Evolutionary conservation across 2,329 filamentous ascomycete genomes (phyloP), one percentile per base, ranked within the genome.

Genomic region (Epichloe sylvatica): DNA sequence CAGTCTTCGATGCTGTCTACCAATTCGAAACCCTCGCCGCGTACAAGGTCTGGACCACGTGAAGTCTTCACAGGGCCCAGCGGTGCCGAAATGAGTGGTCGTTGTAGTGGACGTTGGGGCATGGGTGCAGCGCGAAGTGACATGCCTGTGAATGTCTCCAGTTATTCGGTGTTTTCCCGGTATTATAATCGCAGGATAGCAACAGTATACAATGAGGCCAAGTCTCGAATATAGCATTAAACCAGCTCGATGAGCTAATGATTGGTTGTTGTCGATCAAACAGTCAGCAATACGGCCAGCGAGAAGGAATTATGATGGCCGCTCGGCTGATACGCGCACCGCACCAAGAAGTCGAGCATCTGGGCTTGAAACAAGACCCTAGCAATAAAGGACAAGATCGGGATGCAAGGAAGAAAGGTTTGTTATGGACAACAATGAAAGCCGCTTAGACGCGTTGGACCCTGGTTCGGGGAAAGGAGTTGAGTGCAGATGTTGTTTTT

Each of bases 1-100:
- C 65, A 67, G 54, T 64, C 64, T n/a, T 64, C 57, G 53, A 69
- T 67, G 33, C 57, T 57, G 4, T 62, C 56, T 12, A 69, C 63
- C 36, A 69, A 58, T 45, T 59, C 60, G 19, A 69, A 56, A 19
- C 50, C 59, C 7, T 65, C 59, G 50, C 65, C 64, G 39, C 67
- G 62, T 34, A 59, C 52, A 34, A 69, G 56, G 45, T 68, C 60
- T 5, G 60, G 56, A 5, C 66, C 66, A 19, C 64, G 60, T 8
- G 61, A 67, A 54, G 59, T 66, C 51, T 62, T 66, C 53, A 70
- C 57, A 8, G 67, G 66, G 0, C 67, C 67, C 37, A 67, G 53
- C 2, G 67, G 67, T 17, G 49, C 57, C 8, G 66, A 70, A 25
- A 70, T 69, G 38, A 52, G 46, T 15, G 60, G 62, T 25, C 56